Percentiles rank a stretch among this genome's conserved stretches.
These are phyloP conservation scores for Fibroporia radiculosa DNA, from an alignment of 768 basidiomycete species.

Conservation along the genomic window DNA sequence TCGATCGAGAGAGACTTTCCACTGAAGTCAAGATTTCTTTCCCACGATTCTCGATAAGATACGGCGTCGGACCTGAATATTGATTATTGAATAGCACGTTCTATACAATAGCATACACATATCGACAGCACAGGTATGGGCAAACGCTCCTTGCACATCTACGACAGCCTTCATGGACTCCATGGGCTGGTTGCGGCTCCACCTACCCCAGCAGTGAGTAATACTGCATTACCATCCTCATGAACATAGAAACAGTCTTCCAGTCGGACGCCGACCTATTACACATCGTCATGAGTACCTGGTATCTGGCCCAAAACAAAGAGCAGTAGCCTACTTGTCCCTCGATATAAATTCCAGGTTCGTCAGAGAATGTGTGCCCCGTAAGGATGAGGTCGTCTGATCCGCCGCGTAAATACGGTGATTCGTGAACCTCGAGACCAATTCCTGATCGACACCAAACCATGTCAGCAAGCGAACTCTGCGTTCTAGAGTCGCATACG, in stretches of 20 bases:
- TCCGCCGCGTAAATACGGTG: conserved; percentile 72
- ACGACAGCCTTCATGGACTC: conserved; percentile 22
- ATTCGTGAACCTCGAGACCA: conserved; percentile 77
- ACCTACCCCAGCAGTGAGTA: conserved; percentile 60
- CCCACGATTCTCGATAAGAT: too few species aligned
- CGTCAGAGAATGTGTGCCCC: conserved; percentile 77
- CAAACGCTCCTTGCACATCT: too few species aligned
- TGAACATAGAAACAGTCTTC: conserved; percentile 79
- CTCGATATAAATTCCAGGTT: conserved; percentile 73
- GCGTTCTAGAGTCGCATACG: conserved; percentile 11
- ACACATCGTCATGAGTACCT: conserved; percentile 3
- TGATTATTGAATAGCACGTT: too few species aligned
- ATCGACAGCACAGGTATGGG: too few species aligned
- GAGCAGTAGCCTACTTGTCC: conserved; percentile 37
- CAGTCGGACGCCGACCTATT: conserved; percentile 66
- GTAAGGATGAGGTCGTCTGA: conserved; percentile 45
- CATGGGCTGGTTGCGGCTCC: conserved; percentile 40
- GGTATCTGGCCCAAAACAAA: neutral
- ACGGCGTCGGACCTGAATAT: too few species aligned
- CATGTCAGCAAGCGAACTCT: too few species aligned
- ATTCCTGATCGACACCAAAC: conserved; percentile 45
- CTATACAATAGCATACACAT: too few species aligned
- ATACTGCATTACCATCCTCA: conserved; percentile 41
- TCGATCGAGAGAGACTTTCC: too few species aligned
- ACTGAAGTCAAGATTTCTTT: too few species aligned